phyloP scores from a whole-genome alignment of 2,329 filamentous ascomycete genomes.

The Aspergillus alliaceus region DNA sequence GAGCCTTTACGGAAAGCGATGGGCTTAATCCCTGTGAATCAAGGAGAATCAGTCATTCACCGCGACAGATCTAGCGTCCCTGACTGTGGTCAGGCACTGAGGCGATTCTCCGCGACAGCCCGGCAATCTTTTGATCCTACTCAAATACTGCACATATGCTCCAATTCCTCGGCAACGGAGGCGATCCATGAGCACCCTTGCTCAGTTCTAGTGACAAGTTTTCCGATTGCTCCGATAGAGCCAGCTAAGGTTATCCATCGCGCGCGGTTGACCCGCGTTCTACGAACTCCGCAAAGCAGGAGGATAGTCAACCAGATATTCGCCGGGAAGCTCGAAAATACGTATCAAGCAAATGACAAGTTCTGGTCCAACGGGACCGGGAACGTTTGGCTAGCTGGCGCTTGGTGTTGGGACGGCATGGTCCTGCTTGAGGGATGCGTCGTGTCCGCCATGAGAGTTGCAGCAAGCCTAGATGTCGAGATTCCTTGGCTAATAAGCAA shows the following conservation, averaged over 20 bases:
- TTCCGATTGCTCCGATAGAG: constrained; percentile 45
- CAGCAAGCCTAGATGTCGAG: constrained; percentile 52
- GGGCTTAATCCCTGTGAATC: constrained; percentile 19
- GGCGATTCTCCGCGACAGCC: neutral
- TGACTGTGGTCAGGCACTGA: constrained; percentile 5
- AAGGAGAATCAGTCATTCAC: neutral
- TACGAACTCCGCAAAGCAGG: constrained; percentile 53
- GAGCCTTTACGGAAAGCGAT: constrained; percentile 45
- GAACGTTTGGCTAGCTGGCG: constrained; percentile 57
- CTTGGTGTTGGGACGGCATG: constrained; percentile 68
- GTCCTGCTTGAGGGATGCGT: constrained; percentile 62
- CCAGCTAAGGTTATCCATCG: constrained; percentile 44
- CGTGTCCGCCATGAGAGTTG: constrained; percentile 58
- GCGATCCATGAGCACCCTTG: constrained; percentile 54
- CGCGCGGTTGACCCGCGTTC: constrained; percentile 53
- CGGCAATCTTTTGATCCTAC: constrained; percentile 30
- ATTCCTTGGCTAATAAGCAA: constrained; percentile 30
- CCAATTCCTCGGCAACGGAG: constrained; percentile 45
- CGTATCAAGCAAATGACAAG: neutral
- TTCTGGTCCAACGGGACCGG: constrained; percentile 57
- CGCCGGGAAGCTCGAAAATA: constrained; percentile 28
- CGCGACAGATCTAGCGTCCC: constrained; percentile 4
- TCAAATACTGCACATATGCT: constrained; percentile 34
- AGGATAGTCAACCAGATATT: constrained; percentile 47
- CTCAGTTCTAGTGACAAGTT: constrained; percentile 56